Conservation (phyloP, 2,329 filamentous ascomycete species). For the Penicillium glabrum region DNA sequence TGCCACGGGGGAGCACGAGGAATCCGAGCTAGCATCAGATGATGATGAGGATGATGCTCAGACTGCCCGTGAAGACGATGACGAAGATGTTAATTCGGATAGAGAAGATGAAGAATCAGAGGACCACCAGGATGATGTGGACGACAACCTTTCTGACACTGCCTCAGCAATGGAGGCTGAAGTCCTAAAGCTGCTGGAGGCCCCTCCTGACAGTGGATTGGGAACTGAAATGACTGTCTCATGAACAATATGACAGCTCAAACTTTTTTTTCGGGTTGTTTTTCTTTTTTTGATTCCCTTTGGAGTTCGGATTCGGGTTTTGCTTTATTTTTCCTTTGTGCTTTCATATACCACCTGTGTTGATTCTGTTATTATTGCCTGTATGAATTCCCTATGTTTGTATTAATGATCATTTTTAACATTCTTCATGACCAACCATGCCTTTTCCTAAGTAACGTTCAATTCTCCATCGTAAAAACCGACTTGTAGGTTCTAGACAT, state of each 20-base stretch:
- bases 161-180: conserved; percentile 20
- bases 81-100: conserved; percentile 6
- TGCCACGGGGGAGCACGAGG: conserved; percentile 23
- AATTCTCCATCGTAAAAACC: background rate
- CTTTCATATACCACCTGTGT: conserved; percentile 27
- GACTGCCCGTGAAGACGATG: conserved; percentile 18
- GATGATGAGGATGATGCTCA: conserved; percentile 12
- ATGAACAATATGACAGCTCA: background rate
- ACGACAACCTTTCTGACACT: conserved; percentile 11
- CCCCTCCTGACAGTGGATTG: conserved; percentile 30
- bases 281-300: background rate
- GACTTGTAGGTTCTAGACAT: background rate
- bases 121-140: conserved; percentile 13
- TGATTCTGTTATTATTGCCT: conserved; percentile 10
- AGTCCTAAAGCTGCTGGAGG: conserved; percentile 29
- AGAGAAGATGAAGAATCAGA: conserved; percentile 16
- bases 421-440: background rate
- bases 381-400: conserved; percentile 17
- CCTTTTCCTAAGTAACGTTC: background rate
- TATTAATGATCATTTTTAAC: conserved; percentile 12
- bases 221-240: conserved; percentile 28
- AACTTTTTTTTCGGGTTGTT: conserved; percentile 1
- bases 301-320: conserved; percentile 1
- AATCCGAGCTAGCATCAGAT: conserved; percentile 16
- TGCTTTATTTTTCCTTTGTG: conserved; percentile 6